A percentile compares a stretch with the other conserved stretches of the same genome.
phyloP scores from a whole-genome alignment of 1,139 yeast species.

The Pneumocystis wakefieldiae region DNA sequence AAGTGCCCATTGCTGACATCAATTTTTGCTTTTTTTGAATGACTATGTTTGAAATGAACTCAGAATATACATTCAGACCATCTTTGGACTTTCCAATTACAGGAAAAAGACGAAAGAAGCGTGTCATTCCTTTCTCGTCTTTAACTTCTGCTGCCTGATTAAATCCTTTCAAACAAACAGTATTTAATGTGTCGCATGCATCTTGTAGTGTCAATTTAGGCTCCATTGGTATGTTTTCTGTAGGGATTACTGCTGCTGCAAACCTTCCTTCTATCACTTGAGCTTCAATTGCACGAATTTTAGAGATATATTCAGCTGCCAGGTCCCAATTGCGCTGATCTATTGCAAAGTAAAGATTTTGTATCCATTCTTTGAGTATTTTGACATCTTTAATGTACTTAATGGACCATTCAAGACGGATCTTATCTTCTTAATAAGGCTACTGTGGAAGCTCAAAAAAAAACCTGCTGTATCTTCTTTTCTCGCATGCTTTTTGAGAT shows the following conservation, averaged over 20 bases:
- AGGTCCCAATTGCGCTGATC: conserved; percentile 52
- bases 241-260: conserved; percentile 76
- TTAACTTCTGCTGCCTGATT: conserved; percentile 49
- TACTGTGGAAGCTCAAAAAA: too few relatives aligned
- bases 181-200: conserved; percentile 46
- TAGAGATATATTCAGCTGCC: conserved; percentile 51
- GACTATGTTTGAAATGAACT: conserved; percentile 71
- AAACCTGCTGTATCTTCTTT: too few relatives aligned
- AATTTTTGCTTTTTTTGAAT: conserved; percentile 40
- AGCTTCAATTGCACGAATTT: conserved; percentile 40
- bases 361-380: conserved; percentile 44
- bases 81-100: conserved; percentile 53
- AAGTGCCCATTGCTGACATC: not conserved
- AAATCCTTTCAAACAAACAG: conserved; percentile 47
- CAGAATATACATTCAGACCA: conserved; percentile 71
- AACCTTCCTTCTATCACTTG: conserved; percentile 47
- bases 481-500: too few relatives aligned
- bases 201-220: conserved; percentile 44
- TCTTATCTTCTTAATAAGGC: conserved; percentile 33
- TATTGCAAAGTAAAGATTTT: conserved; percentile 55
- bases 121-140: conserved; percentile 56
- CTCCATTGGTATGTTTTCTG: conserved; percentile 71
- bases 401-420: conserved; percentile 49
- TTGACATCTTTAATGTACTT: conserved; percentile 53
- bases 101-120: conserved; percentile 77